Evolutionary conservation across 2,329 filamentous ascomycete genomes (phyloP), one percentile per base, ranked within the genome.

Genomic region (Diaporthe caulivora): DNA sequence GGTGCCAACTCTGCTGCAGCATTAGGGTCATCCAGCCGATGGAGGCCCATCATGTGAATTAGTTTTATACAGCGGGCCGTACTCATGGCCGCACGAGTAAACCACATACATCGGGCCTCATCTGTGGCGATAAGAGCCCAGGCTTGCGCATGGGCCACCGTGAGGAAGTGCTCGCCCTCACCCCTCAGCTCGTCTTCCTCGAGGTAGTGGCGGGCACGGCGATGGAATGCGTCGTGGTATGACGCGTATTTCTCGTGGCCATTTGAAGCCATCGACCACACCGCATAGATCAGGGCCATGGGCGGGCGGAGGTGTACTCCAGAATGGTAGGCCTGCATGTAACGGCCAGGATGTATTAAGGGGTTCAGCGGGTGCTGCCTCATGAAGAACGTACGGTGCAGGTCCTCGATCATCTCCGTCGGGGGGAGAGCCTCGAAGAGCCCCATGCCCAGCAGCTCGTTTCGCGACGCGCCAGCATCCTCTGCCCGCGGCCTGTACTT

Each of bases 111-210:
- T 80, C 93, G 95, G 78, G 96, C 97, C 81, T 98, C 96, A 78
- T 95, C 95, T 1, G 89, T 91, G 3, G 90, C 88, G 51, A 95
- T 88, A 7, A 98, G 84, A 1, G 88, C 86, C 94, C 95, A 97
- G 0, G 93, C 87, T 80, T 98, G 96, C 17, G 92, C 93, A 80
- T 97, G 93, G 5, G 89, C 87, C n/a, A 98, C 80, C 0, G 92
- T 94, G 77, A 98, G 90, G 75, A 96, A 94, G 72, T 89, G 86
- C 80, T 98, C 95, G 24, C 95, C 96, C 67, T 93, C 87, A 3
- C 93, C 94, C 83, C 92, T 95, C 91, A 98, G 93, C 83, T 98
- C 95, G 76, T 97, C 95, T 47, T 89, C 86, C 77, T 98, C 92
- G 0, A 92, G 88, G 79, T 98, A 98, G 76, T 95, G 95, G 40